Conservation (phyloP, 1,284 basidiomycete genomes). For the Laetiporus sulphureus region DNA sequence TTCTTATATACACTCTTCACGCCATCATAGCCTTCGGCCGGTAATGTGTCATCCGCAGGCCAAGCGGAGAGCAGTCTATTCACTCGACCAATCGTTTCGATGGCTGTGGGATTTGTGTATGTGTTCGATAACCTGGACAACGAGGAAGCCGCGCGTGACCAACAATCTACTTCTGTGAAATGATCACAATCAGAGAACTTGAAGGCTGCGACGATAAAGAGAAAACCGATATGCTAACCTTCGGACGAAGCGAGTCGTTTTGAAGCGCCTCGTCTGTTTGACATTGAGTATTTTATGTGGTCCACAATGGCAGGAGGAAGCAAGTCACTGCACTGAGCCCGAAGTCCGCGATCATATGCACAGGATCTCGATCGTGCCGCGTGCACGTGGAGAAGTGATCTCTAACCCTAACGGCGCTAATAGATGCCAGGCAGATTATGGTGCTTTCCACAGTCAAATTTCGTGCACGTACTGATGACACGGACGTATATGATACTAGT, state of each 20-base stretch:
- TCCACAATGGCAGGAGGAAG: too few species aligned
- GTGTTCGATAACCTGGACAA: conserved; percentile 47
- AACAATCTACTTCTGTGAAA: conserved; percentile 60
- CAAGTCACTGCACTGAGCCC: too few species aligned
- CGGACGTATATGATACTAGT: too few species aligned
- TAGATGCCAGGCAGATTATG: too few species aligned
- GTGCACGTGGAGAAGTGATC: too few species aligned
- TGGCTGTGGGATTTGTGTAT: conserved; percentile 41
- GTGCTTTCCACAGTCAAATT: too few species aligned
- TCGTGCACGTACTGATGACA: too few species aligned
- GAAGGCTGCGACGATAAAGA: not conserved
- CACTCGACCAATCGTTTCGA: conserved; percentile 59
- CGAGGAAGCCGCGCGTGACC: conserved; percentile 57
- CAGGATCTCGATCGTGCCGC: too few species aligned
- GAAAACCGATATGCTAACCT: conserved; percentile 30
- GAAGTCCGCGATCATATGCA: too few species aligned
- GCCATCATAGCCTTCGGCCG: conserved; percentile 57
- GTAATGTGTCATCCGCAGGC: conserved; percentile 62
- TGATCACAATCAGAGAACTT: not conserved
- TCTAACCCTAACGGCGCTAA: too few species aligned
- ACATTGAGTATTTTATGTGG: too few species aligned
- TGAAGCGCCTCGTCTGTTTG: conserved; percentile 44
- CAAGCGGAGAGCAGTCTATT: conserved; percentile 65
- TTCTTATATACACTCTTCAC: conserved; percentile 60
- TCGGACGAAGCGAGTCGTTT: conserved; percentile 52